Evolutionary conservation across 1,139 yeast species (phyloP).

Genomic region (Groenewaldozyma sp.): DNA sequence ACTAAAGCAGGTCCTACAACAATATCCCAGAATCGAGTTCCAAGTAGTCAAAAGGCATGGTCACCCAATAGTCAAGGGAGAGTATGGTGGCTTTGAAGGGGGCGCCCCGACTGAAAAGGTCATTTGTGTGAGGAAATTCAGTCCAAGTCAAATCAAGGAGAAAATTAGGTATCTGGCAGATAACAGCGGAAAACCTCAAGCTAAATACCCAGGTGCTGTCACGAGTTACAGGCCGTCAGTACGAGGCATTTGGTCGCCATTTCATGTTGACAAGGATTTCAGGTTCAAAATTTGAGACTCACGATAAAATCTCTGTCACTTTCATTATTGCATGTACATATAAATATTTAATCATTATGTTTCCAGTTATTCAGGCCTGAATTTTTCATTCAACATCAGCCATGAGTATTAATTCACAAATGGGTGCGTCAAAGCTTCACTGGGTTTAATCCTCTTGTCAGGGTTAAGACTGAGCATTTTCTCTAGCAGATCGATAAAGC

Average conservation of each 20-base stretch:
- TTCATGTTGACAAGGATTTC: constrained; percentile 63
- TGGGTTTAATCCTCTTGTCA: constrained; percentile 56
- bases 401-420: constrained; percentile 31
- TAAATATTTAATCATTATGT: neutral
- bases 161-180: constrained; percentile 48
- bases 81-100: constrained; percentile 36
- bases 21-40: constrained; percentile 61
- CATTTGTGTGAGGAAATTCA: constrained; percentile 55
- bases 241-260: constrained; percentile 97
- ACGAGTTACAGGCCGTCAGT: constrained; percentile 72
- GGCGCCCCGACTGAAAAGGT: constrained; percentile 39
- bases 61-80: constrained; percentile 71
- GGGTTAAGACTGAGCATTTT: constrained; percentile 74
- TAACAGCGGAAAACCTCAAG: constrained; percentile 50
- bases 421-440: constrained; percentile 62
- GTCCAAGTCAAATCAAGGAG: constrained; percentile 42
- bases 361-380: neutral
- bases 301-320: neutral
- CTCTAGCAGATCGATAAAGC: constrained; percentile 47
- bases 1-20: constrained; percentile 47
- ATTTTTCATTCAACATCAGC: neutral
- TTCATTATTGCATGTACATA: constrained; percentile 9
- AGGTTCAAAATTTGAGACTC: constrained; percentile 52
- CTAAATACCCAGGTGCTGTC: constrained; percentile 64
- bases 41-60: constrained; percentile 63